phyloP scores from a whole-genome alignment of 2,329 filamentous ascomycete species.

The Aspergillus ruber region DNA sequence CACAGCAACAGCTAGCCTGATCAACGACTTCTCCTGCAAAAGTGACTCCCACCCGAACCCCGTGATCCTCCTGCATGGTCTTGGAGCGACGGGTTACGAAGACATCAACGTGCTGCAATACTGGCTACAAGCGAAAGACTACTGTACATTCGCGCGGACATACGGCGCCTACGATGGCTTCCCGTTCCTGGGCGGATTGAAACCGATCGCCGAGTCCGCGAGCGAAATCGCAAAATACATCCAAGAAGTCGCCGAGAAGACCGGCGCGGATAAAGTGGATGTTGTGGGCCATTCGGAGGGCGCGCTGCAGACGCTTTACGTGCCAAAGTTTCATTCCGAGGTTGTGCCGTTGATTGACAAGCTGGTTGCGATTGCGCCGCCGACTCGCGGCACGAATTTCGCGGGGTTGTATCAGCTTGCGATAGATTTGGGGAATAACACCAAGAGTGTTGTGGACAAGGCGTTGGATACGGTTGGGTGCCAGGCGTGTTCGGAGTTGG shows the following conservation, averaged over 20 bases:
- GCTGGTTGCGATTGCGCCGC: constrained; percentile 32
- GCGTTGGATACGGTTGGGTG: constrained; percentile 25
- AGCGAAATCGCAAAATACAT: constrained; percentile 36
- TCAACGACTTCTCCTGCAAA: constrained; percentile 32
- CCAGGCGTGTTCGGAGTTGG: constrained; percentile 28
- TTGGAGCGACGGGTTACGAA: constrained; percentile 33
- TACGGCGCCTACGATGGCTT: constrained; percentile 36
- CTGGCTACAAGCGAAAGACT: constrained; percentile 32
- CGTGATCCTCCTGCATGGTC: constrained; percentile 31
- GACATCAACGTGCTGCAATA: constrained; percentile 31
- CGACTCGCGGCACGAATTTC: constrained; percentile 29
- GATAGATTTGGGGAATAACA: constrained; percentile 20
- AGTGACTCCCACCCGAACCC: constrained; percentile 24
- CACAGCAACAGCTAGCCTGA: constrained; percentile 11
- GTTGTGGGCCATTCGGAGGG: constrained; percentile 42
- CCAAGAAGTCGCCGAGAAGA: constrained; percentile 28
- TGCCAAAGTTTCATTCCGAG: constrained; percentile 30
- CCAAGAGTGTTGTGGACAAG: constrained; percentile 15
- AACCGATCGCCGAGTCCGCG: constrained; percentile 33
- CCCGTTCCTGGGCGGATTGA: constrained; percentile 34
- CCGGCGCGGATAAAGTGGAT: constrained; percentile 34
- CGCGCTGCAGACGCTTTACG: constrained; percentile 36
- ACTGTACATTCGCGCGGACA: constrained; percentile 39
- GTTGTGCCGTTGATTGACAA: constrained; percentile 24
- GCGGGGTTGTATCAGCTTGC: constrained; percentile 24